Conservation (phyloP, 108 stramenopile species). For the Skeletonema potamos region DNA sequence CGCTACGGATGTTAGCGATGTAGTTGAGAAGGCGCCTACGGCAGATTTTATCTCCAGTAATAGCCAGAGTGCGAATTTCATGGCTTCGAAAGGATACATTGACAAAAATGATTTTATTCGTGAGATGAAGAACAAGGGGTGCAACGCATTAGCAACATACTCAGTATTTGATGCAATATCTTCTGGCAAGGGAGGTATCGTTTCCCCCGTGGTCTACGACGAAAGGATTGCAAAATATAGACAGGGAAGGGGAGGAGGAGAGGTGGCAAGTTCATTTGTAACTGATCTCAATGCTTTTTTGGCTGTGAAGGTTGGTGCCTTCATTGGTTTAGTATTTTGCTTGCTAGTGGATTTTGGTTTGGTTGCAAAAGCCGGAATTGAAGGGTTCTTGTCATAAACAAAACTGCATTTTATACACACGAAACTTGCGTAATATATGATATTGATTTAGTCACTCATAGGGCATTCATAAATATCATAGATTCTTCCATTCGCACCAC, state of each 20-base stretch:
- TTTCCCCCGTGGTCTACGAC: conserved; percentile 38
- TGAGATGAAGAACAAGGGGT: conserved; percentile 27
- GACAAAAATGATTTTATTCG: conserved; percentile 35
- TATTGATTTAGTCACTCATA: not conserved
- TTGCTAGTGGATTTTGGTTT: conserved; percentile 43
- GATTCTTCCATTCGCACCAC: not conserved
- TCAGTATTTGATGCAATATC: conserved; percentile 47
- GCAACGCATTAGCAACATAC: conserved; percentile 45
- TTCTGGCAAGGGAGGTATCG: conserved; percentile 39
- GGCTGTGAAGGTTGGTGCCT: conserved; percentile 41
- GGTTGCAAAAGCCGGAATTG: conserved; percentile 45
- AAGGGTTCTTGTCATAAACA: conserved; percentile 35
- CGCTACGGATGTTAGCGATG: conserved; percentile 19
- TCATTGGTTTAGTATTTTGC: conserved; percentile 40
- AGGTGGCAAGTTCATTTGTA: conserved; percentile 20
- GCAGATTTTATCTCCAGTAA: conserved; percentile 29
- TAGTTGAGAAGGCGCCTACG: conserved; percentile 26
- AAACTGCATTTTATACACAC: not conserved
- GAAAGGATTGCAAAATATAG: conserved; percentile 33
- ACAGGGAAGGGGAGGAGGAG: conserved; percentile 4
- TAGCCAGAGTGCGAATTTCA: conserved; percentile 26
- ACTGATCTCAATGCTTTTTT: conserved; percentile 40
- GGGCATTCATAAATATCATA: conserved; percentile 25
- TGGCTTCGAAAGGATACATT: conserved; percentile 49
- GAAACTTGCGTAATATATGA: not conserved